Base-by-base conservation (phyloP, 495 filamentous ascomycete species). In the Margaritispora aquatica region DNA sequence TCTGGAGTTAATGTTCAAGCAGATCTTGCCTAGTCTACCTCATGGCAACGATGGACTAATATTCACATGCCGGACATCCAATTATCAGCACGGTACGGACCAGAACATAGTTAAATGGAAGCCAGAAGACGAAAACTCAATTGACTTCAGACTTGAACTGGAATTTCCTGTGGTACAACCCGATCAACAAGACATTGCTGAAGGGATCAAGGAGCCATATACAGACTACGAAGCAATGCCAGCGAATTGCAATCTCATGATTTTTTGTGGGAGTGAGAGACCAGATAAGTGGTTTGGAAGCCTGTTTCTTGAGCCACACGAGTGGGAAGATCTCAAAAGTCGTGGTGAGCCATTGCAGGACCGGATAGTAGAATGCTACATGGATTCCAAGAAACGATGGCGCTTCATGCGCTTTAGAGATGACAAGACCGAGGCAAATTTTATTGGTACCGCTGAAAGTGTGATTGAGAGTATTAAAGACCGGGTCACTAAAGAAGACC, bases 41-140 rank as follows among this genome's bases (percentile, higher is more conserved):
- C 94, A 98, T 68, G 90, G 94, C 31, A 97, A 95, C 66, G 94
- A 98, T 71, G 94, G 94, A 26, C 79, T 98, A 20, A 95, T 98
- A 68, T 98, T 98, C 75, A 97, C 94, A 31, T 96, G 92, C 69
- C 84, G 89, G 55, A 86, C 79, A 61, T 88, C 86, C 26, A 83
- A 87, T 1, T 98, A 98, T 75, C 83, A 84, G 63, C 87, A 86
- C 55, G 94, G 94, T 62, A 97, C 94, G 7, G 94, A 98, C 70
- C 81, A 82, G 41, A 86, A 93, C 66, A 97, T 96, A 61, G 77
- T 98, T 22, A 98, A 98, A 73, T 98, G 94, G 94, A 98, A 98
- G 69, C 89, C 92, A 1, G 87, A 87, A 3, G 73, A 86, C 24
- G 94, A 98, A 66, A 98, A 98, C 72, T 92, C 90, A 0, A 80